A percentile compares a stretch with the other conserved stretches of the same genome.
These are phyloP conservation scores for Boletus huronensis DNA, from an alignment of 768 basidiomycete species.

Conservation along the genomic window DNA sequence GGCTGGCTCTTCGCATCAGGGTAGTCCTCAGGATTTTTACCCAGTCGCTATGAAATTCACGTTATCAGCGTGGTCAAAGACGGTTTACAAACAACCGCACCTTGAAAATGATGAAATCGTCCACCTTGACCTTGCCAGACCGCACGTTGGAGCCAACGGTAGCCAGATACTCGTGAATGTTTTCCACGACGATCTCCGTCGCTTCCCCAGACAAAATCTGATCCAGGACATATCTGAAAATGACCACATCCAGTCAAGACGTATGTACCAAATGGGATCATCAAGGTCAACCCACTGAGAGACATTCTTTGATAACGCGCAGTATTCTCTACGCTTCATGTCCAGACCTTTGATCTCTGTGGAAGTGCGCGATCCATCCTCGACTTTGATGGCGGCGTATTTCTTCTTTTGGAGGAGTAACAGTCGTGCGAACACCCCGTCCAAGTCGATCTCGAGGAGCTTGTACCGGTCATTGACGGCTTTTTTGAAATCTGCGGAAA, in stretches of 20 bases:
- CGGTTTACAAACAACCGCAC: slow-evolving; percentile 36
- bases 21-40: slow-evolving; percentile 96
- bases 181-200: slow-evolving; percentile 84
- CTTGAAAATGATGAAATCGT: slow-evolving; percentile 95
- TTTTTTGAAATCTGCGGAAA: slow-evolving; percentile 91
- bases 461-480: slow-evolving; percentile 94
- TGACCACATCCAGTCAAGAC: slow-evolving; percentile 1
- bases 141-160: slow-evolving; percentile 77
- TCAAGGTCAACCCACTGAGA: slow-evolving; percentile 65
- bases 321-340: slow-evolving; percentile 98
- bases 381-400: slow-evolving; percentile 95
- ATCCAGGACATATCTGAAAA: slow-evolving; percentile 78
- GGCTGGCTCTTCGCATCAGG: slow-evolving; percentile 94
- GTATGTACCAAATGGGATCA: not conserved
- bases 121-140: slow-evolving; percentile 72
- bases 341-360: slow-evolving; percentile 96
- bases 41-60: slow-evolving; percentile 62
- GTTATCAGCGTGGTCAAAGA: not conserved
- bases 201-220: slow-evolving; percentile 89
- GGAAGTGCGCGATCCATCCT: slow-evolving; percentile 71
- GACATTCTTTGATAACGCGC: slow-evolving; percentile 83
- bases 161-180: slow-evolving; percentile 88
- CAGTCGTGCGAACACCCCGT: slow-evolving; percentile 89
- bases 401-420: slow-evolving; percentile 98
- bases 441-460: slow-evolving; percentile 94